Percentiles rank a stretch among this genome's conserved stretches.
Conservation (phyloP, 2,329 filamentous ascomycete species). For the Coniella vitis region DNA sequence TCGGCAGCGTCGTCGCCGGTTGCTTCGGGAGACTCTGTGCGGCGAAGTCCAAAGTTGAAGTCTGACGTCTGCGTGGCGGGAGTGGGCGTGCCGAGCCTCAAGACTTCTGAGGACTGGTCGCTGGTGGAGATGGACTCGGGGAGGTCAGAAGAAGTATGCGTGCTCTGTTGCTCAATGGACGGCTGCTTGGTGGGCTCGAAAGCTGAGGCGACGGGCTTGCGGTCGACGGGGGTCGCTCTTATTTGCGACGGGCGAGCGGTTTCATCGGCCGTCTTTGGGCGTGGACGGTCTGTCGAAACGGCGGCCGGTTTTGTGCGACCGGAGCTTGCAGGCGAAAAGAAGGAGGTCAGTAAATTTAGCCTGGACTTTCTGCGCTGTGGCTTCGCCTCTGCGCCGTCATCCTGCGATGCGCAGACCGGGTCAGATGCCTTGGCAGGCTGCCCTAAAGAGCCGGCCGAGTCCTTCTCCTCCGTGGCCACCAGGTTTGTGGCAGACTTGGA, state of each 20-base stretch:
- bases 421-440: slow-evolving; percentile 5
- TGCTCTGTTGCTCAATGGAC: slow-evolving; percentile 7
- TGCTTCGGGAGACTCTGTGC: slow-evolving; percentile 12
- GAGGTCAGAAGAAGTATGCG: slow-evolving; percentile 11
- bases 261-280: slow-evolving; percentile 14
- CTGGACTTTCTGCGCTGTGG: slow-evolving; percentile 12
- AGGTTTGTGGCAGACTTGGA: slow-evolving; percentile 12
- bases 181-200: slow-evolving; percentile 7
- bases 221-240: slow-evolving; percentile 2
- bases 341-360: slow-evolving; percentile 15
- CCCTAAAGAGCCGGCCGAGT: slow-evolving; percentile 3
- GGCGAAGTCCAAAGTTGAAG: slow-evolving; percentile 11
- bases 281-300: background rate
- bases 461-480: slow-evolving; percentile 6
- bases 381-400: slow-evolving; percentile 5
- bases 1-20: slow-evolving; percentile 1
- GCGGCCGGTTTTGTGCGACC: background rate
- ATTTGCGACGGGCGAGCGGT: slow-evolving; percentile 3
- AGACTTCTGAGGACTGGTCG: slow-evolving; percentile 12
- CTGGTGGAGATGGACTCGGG: slow-evolving; percentile 12
- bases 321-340: slow-evolving; percentile 14
- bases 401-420: background rate
- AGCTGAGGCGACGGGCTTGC: slow-evolving; percentile 7
- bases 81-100: slow-evolving; percentile 7
- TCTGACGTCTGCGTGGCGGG: slow-evolving; percentile 13